phyloP scores from a whole-genome alignment of 768 basidiomycete genomes.

The Cytidiella melzeri region DNA sequence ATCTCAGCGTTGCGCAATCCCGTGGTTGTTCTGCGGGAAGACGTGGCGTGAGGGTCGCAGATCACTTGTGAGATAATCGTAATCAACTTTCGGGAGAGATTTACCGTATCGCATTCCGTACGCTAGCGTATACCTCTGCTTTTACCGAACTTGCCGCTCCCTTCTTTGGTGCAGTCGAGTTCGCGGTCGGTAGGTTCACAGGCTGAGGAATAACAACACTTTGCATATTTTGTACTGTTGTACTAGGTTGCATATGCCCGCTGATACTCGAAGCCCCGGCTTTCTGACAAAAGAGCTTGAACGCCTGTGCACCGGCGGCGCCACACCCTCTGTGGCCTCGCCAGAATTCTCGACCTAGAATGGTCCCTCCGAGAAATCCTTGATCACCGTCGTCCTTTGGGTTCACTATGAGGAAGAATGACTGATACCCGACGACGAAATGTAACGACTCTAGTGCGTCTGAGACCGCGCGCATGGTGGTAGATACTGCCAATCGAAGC shows the following conservation, averaged over 20 bases:
- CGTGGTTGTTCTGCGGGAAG: slow-evolving; percentile 38
- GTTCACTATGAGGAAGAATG: slow-evolving; percentile 57
- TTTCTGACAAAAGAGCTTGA: slow-evolving; percentile 21
- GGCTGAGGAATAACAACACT: too few species aligned
- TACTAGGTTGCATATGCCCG: background rate
- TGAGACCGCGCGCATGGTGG: slow-evolving; percentile 44
- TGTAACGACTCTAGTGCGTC: slow-evolving; percentile 48
- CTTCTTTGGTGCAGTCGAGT: slow-evolving; percentile 7
- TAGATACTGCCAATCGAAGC: slow-evolving; percentile 32
- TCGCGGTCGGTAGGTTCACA: background rate
- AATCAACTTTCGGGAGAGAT: slow-evolving; percentile 3
- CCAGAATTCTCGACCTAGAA: slow-evolving; percentile 62
- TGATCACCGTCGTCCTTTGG: slow-evolving; percentile 38
- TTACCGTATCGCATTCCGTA: slow-evolving; percentile 52
- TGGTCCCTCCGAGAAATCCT: slow-evolving; percentile 60
- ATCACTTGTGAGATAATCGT: slow-evolving; percentile 4
- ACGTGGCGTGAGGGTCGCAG: slow-evolving; percentile 7
- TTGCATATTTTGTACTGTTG: too few species aligned
- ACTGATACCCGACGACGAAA: slow-evolving; percentile 45
- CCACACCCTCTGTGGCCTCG: slow-evolving; percentile 54
- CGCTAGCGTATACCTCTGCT: slow-evolving; percentile 46
- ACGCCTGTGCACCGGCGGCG: slow-evolving; percentile 47
- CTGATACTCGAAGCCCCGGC: background rate
- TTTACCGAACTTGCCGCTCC: slow-evolving; percentile 35
- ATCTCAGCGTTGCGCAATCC: slow-evolving; percentile 64